Evolutionary conservation across 2,329 filamentous ascomycete species (phyloP).

Genomic region (Botryotinia globosa): DNA sequence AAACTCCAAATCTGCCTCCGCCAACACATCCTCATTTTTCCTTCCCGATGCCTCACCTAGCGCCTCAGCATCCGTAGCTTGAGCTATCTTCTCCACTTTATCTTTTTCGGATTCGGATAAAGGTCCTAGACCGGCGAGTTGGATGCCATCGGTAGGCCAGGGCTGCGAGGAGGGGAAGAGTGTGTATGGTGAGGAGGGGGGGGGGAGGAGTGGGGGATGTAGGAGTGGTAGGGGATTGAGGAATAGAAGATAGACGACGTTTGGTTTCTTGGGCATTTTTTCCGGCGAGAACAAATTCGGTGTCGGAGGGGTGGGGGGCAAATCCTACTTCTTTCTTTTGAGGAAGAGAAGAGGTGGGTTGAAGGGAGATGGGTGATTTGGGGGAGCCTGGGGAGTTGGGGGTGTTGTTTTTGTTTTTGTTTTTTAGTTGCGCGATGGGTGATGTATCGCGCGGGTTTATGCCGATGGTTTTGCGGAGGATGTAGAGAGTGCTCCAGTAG

Average conservation of each 20-base stretch:
- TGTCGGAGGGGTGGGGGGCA: neutral
- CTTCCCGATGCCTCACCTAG: neutral
- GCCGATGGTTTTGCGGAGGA: neutral
- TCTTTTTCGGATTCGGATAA: neutral
- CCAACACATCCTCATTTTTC: neutral
- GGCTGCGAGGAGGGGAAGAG: neutral
- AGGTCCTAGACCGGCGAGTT: neutral
- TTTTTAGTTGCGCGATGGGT: neutral
- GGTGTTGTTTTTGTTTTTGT: neutral
- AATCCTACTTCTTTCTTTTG: neutral
- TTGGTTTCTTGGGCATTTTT: neutral
- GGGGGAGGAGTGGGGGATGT: neutral
- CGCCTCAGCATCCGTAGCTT: neutral
- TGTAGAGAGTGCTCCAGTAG: slow-evolving; percentile 2
- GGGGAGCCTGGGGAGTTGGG: too few relatives aligned
- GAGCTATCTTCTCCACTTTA: neutral
- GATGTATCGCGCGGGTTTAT: neutral
- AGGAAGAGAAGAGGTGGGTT: neutral
- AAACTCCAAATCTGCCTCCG: neutral
- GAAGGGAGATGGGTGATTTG: neutral
- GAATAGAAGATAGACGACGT: neutral
- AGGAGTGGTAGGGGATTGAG: neutral
- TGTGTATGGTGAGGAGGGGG: neutral
- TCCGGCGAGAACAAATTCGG: neutral
- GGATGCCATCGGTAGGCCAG: neutral